These are phyloP conservation scores for Fusarium globosum DNA, from an alignment of 2,329 filamentous ascomycete genomes.

Conservation along the genomic window DNA sequence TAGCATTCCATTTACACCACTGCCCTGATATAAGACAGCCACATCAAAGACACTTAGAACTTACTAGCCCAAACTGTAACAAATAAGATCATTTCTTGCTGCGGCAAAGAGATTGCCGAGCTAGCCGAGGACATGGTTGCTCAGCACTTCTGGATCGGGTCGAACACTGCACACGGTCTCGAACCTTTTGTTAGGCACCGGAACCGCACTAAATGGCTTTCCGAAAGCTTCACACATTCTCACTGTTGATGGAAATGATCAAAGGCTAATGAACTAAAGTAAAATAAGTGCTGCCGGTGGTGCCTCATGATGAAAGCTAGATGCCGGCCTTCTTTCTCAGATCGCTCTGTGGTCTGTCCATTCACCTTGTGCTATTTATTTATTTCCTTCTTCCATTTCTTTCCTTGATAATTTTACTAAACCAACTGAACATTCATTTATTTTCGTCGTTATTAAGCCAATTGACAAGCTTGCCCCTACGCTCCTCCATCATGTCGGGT, in stretches of 20 bases:
- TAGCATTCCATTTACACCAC: neutral
- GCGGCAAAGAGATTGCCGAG: neutral
- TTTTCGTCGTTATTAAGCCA: rapidly evolving
- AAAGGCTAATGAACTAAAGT: neutral
- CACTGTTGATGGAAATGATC: neutral
- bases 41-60: neutral
- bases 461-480: rapidly evolving
- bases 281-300: neutral
- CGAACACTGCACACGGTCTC: neutral
- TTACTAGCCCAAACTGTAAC: neutral
- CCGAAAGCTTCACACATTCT: neutral
- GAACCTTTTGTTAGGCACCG: neutral
- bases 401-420: neutral
- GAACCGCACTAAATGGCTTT: neutral
- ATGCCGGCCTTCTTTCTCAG: too few relatives aligned
- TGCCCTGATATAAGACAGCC: neutral
- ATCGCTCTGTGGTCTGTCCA: too few relatives aligned
- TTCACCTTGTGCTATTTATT: too few relatives aligned
- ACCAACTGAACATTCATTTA: rapidly evolving
- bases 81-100: rapidly evolving
- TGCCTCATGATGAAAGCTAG: neutral
- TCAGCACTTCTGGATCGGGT: neutral
- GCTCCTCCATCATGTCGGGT: neutral
- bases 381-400: too few relatives aligned
- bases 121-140: neutral